A percentile compares a stretch with the other conserved stretches of the same genome.
Evolutionary conservation across 352 stramenopile species (phyloP).

Genomic region (Thraustochytrium striatum): DNA sequence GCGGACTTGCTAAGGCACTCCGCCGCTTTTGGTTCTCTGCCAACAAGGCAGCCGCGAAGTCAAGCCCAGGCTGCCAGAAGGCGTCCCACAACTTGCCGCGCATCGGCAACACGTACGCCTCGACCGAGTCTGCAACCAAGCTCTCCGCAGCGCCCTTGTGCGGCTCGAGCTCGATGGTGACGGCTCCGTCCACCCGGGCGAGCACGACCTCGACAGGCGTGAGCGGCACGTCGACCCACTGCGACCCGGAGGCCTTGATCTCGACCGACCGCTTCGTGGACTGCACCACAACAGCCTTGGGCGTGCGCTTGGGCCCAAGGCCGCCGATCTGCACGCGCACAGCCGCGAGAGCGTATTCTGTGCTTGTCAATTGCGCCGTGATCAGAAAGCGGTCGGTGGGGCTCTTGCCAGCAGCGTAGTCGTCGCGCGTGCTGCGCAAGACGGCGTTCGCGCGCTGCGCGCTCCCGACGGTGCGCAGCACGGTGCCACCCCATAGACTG

Average conservation of each 20-base stretch:
- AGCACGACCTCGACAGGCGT: constrained; percentile 1
- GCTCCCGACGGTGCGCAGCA: background rate
- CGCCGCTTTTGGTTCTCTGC: no score
- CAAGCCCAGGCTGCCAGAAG: background rate
- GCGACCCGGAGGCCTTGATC: background rate
- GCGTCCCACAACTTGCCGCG: background rate
- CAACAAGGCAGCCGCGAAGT: no score
- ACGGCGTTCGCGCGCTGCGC: background rate
- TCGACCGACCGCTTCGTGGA: background rate
- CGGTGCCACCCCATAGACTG: constrained; percentile 6
- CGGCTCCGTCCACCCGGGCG: background rate
- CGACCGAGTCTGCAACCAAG: no score
- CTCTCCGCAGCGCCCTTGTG: no score
- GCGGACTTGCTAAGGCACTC: no score
- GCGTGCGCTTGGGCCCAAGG: background rate
- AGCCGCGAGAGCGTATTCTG: background rate
- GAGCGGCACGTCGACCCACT: constrained; percentile 9
- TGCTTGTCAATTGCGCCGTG: constrained; percentile 1
- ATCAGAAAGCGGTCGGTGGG: background rate
- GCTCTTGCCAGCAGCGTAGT: background rate
- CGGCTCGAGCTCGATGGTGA: background rate
- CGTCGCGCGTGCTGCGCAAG: background rate
- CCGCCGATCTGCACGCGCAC: background rate
- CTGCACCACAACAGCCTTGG: background rate
- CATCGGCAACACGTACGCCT: constrained; percentile 15